Evolutionary conservation across 129 eudicot species (phyloP).

Genomic region (Calendula officinalis): DNA sequence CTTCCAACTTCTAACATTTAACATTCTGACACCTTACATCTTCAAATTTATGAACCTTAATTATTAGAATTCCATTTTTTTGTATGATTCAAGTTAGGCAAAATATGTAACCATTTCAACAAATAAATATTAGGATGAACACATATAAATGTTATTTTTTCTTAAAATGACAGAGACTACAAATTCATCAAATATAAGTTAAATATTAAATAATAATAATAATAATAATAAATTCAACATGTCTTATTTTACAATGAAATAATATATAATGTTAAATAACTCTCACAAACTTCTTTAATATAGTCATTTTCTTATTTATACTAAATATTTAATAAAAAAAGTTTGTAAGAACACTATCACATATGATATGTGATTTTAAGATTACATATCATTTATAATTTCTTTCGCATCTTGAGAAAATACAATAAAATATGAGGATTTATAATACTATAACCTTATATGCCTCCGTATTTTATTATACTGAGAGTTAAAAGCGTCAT

Average conservation of each 20-base stretch:
- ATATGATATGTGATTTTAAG: no score
- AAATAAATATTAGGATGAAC: not conserved
- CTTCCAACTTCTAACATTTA: constrained; percentile 25
- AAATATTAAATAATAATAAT: not conserved
- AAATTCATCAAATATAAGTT: not conserved
- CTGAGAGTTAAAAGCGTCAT: constrained; percentile 1
- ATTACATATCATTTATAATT: no score
- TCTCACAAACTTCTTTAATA: no score
- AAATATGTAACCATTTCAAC: not conserved
- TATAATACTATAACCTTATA: constrained; percentile 7
- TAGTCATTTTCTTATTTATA: no score
- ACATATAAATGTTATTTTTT: no score
- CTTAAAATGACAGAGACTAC: no score
- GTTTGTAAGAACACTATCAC: no score
- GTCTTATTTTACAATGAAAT: no score
- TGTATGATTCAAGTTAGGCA: not conserved
- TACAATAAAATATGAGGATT: not conserved
- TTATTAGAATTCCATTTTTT: not conserved
- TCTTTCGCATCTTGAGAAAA: no score
- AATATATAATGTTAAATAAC: no score
- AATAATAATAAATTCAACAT: not conserved
- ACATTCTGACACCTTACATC: constrained; percentile 11
- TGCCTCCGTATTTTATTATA: constrained; percentile 6
- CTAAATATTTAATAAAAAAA: no score
- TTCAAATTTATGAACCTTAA: not conserved